Evolutionary conservation across 345 rosid genomes (phyloP).

Genomic region (Fremontodendron californicum): DNA sequence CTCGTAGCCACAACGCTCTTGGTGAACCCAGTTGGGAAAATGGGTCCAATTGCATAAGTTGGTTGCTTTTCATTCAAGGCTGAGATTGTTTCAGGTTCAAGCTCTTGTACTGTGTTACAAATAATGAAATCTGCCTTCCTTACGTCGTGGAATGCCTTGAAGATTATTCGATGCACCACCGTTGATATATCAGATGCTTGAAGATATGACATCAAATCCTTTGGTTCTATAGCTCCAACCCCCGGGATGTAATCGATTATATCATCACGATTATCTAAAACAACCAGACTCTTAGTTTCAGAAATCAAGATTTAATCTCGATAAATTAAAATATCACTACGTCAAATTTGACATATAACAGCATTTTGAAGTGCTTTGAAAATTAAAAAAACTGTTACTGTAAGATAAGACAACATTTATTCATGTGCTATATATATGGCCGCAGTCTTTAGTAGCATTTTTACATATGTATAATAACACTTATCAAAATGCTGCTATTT

Average conservation of each 20-base stretch:
- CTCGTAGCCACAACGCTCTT: conserved; percentile 50
- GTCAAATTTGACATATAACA: too few species aligned
- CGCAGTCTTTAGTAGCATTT: too few species aligned
- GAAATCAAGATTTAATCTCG: not conserved
- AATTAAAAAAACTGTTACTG: too few species aligned
- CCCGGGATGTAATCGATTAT: conserved; percentile 70
- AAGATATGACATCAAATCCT: conserved; percentile 69
- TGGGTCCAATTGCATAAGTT: conserved; percentile 72
- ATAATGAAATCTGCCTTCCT: conserved; percentile 60
- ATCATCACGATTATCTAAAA: conserved; percentile 45
- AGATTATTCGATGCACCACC: conserved; percentile 51
- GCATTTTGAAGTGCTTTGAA: too few species aligned
- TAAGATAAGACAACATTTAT: too few species aligned
- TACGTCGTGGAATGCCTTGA: conserved; percentile 50
- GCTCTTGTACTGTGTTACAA: conserved; percentile 64
- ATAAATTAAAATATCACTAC: not conserved
- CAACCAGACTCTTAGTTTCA: not conserved
- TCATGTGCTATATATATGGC: too few species aligned
- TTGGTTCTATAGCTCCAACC: conserved; percentile 49
- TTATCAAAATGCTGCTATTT: too few species aligned
- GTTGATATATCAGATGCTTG: conserved; percentile 50
- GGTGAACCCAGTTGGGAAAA: conserved; percentile 46
- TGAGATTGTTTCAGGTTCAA: conserved; percentile 49
- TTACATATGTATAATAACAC: too few species aligned
- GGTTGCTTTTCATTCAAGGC: conserved; percentile 43